These are phyloP conservation scores for Agroathelia rolfsii DNA, from an alignment of 1,284 basidiomycete species.

Conservation along the genomic window DNA sequence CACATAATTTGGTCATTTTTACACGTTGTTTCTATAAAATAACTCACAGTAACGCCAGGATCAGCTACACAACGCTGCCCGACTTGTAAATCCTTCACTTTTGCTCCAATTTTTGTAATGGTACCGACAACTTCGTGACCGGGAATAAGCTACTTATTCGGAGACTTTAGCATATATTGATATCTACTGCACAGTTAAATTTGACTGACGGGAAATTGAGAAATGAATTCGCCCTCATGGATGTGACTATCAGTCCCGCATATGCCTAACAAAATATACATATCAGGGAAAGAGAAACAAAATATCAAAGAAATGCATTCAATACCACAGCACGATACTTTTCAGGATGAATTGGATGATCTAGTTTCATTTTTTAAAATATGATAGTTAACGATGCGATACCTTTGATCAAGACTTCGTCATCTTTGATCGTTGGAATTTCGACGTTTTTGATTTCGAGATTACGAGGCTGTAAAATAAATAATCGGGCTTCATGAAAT, in stretches of 20 bases:
- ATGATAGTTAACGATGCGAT: slow-evolving; percentile 3
- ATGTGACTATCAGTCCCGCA: slow-evolving; percentile 76
- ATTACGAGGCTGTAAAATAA: slow-evolving; percentile 38
- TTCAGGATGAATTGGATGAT: slow-evolving; percentile 6
- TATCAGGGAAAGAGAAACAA: slow-evolving; percentile 10
- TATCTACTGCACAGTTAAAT: slow-evolving; percentile 7
- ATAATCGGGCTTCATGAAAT: slow-evolving; percentile 12
- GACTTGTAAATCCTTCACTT: slow-evolving; percentile 55
- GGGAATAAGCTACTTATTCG: slow-evolving; percentile 52
- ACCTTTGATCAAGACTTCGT: slow-evolving; percentile 69
- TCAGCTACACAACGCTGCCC: slow-evolving; percentile 81
- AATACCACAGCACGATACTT: slow-evolving; percentile 39
- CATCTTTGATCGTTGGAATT: slow-evolving; percentile 49
- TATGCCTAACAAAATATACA: slow-evolving; percentile 41
- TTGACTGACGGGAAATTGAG: slow-evolving; percentile 54
- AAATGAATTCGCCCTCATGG: slow-evolving; percentile 71
- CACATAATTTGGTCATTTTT: slow-evolving; percentile 5
- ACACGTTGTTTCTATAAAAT: neutral
- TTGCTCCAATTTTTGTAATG: slow-evolving; percentile 59
- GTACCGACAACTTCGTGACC: slow-evolving; percentile 75
- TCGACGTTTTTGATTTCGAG: slow-evolving; percentile 55
- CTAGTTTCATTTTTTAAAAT: neutral
- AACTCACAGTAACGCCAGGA: slow-evolving; percentile 44
- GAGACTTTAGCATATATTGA: slow-evolving; percentile 11
- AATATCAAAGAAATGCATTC: slow-evolving; percentile 2